These are phyloP conservation scores for Mycena pura DNA, from an alignment of 768 basidiomycete species.

Conservation along the genomic window DNA sequence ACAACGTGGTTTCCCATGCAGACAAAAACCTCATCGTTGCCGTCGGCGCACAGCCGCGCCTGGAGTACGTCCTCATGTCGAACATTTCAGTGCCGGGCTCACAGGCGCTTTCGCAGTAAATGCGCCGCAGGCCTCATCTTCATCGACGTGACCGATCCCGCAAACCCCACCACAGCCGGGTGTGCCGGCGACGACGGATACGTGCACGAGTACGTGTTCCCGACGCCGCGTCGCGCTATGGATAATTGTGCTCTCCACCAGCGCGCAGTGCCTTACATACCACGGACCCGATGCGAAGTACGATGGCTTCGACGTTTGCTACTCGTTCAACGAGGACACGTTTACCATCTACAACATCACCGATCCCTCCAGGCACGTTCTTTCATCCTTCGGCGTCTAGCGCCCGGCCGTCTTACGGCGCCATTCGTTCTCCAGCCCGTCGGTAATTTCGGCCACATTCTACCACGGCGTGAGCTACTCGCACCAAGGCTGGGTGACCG, in stretches of 20 bases:
- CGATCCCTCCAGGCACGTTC: no score
- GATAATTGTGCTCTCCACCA: not conserved
- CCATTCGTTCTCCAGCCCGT: no score
- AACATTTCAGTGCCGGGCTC: not conserved
- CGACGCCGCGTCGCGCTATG: not conserved
- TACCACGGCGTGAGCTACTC: constrained; percentile 39
- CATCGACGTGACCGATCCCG: constrained; percentile 37
- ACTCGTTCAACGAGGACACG: constrained; percentile 39
- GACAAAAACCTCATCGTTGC: constrained; percentile 33
- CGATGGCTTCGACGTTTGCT: constrained; percentile 37
- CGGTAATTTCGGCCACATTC: constrained; percentile 34
- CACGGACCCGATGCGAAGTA: constrained; percentile 35
- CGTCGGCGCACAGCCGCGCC: constrained; percentile 35
- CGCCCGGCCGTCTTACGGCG: no score
- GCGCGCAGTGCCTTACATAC: constrained; percentile 38
- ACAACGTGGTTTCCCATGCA: constrained; percentile 37
- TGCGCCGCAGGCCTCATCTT: constrained; percentile 37
- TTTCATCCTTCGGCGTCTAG: no score
- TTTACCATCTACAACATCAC: constrained; percentile 34
- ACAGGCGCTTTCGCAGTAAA: not conserved
- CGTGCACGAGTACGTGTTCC: constrained; percentile 34
- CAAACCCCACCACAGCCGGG: constrained; percentile 32
- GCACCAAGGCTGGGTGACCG: constrained; percentile 40
- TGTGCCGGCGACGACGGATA: constrained; percentile 37
- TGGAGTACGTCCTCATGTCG: not conserved